These are phyloP conservation scores for Kwoniella mangroviensis DNA, from an alignment of 768 basidiomycete genomes.

Conservation along the genomic window DNA sequence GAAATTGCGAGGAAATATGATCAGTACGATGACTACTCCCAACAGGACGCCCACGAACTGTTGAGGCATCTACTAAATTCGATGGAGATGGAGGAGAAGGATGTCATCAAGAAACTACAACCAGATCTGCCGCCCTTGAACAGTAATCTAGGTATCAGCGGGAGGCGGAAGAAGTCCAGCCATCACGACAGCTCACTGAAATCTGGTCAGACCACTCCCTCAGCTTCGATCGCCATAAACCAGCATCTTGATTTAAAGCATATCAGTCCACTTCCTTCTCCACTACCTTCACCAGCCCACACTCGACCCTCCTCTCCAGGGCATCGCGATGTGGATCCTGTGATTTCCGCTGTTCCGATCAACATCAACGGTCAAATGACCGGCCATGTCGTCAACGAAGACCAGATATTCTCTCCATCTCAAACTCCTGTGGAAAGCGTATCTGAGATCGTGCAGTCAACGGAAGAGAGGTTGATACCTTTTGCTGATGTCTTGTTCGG, in stretches of 20 bases:
- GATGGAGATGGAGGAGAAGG: constrained; percentile 92
- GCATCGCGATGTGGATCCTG: constrained; percentile 22
- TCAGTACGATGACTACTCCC: constrained; percentile 91
- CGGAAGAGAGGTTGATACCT: constrained; percentile 66
- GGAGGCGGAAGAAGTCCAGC: constrained; percentile 7
- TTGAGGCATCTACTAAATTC: constrained; percentile 85
- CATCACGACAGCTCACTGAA: constrained; percentile 1
- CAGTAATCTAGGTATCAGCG: not conserved
- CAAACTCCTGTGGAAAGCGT: not conserved
- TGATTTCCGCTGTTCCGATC: constrained; percentile 11
- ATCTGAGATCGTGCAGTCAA: constrained; percentile 11
- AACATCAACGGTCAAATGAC: constrained; percentile 10
- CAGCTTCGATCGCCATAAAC: not conserved
- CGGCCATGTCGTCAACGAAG: constrained; percentile 17
- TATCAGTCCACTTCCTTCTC: constrained; percentile 34
- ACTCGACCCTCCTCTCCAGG: constrained; percentile 32
- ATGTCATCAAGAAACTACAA: constrained; percentile 61
- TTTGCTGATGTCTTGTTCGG: constrained; percentile 91
- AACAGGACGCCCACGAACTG: constrained; percentile 96
- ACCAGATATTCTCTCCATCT: constrained; percentile 6
- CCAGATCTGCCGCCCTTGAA: constrained; percentile 29
- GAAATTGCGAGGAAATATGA: constrained; percentile 83
- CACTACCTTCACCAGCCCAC: constrained; percentile 37
- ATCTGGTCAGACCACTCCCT: constrained; percentile 6
- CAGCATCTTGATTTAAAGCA: constrained; percentile 17